Evolutionary conservation across 2,329 filamentous ascomycete genomes (phyloP), one percentile per base, ranked within the genome.

Genomic region (Ploettnerulaceae sp.): DNA sequence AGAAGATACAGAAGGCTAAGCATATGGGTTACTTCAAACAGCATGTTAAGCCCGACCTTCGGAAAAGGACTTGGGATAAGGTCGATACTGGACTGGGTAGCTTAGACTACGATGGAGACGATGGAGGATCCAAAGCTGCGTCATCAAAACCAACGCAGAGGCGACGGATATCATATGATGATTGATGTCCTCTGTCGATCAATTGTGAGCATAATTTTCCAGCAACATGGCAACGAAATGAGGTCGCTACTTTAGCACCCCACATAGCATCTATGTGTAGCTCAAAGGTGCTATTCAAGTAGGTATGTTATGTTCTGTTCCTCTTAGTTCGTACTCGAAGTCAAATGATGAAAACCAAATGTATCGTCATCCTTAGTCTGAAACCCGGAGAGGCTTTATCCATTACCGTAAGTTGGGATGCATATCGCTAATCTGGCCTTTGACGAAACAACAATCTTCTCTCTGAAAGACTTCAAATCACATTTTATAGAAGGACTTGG

Each of bases 291-390:
- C n/a, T n/a, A n/a, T n/a, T n/a, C n/a, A n/a, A n/a, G 15, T 25
- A 38, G 41, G 41, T 49, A 41, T 22, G n/a, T n/a, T n/a, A n/a
- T n/a, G n/a, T 35, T 39, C 31, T 9, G 17, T 32, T 14, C 24
- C 24, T 20, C 4, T 44, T 12, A 36, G 22, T 22, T 38, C n/a
- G 7, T 14, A 24, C 34, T 46, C 29, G 31, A 52, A 46, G 35
- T 59, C 62, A 62, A 61, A 84, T 91, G 89, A 94, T 91, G 89
- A 93, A 81, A 89, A 74, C 67, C 67, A 49, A 70, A 34, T 71
- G 76, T 89, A 90, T 89, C 85, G 87, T 94, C 89, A 94, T 95
- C 89, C 89, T 94, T 94, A 94, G 87, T 74, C 89, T 77, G 82
- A 94, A 67, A 71, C 41, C 15, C 32, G 9, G 40, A 26, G 36